Percentiles rank a stretch among this genome's conserved stretches.
Evolutionary conservation across 2,329 filamentous ascomycete genomes (phyloP).

Genomic region (Ceratocystis huliohia): DNA sequence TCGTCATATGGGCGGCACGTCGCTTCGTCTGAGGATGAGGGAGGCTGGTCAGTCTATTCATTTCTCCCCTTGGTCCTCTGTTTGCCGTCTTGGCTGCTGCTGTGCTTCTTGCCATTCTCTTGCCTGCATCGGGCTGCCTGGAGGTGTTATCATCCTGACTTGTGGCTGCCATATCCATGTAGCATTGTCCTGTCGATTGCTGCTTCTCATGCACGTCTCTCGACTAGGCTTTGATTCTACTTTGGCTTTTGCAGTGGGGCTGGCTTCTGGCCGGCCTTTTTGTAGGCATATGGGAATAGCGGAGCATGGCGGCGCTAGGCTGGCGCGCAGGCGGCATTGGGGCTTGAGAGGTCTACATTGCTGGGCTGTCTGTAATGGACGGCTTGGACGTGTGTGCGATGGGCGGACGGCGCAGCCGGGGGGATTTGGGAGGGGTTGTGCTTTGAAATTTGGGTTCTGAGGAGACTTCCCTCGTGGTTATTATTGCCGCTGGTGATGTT

Average conservation of each 20-base stretch:
- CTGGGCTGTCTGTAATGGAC: constrained; percentile 17
- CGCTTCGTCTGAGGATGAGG: constrained; percentile 7
- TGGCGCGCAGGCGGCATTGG: background rate
- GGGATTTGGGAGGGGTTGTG: constrained; percentile 29
- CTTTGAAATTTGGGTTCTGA: constrained; percentile 32
- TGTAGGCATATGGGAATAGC: background rate
- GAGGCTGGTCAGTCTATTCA: background rate
- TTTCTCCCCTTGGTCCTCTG: background rate
- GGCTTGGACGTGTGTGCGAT: constrained; percentile 16
- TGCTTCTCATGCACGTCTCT: constrained; percentile 16
- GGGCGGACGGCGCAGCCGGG: constrained; percentile 21
- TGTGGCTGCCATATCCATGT: background rate
- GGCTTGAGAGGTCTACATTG: background rate
- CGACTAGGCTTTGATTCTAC: background rate
- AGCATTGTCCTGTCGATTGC: constrained; percentile 2
- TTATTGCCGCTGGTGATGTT: no score
- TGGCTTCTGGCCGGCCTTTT: background rate
- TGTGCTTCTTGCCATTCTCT: background rate
- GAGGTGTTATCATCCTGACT: background rate
- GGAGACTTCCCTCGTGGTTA: constrained; percentile 19
- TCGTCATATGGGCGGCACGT: constrained; percentile 27
- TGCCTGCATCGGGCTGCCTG: background rate
- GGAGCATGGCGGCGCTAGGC: background rate
- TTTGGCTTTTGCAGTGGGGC: background rate
- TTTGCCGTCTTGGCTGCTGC: background rate